phyloP scores from a whole-genome alignment of 2,329 filamentous ascomycete genomes.

The Myriosclerotinia duriaeana region DNA sequence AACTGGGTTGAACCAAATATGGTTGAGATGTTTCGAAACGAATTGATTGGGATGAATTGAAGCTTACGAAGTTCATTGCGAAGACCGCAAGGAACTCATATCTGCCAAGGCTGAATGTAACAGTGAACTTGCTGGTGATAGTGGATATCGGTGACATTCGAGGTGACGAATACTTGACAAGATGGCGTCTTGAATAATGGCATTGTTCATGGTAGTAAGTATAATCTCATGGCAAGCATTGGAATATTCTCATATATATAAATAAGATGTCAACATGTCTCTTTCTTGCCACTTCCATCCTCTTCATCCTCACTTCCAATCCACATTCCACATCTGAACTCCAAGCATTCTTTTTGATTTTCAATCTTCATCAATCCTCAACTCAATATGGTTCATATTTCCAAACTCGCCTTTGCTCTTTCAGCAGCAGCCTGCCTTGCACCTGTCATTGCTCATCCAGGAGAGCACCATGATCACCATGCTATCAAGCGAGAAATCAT shows the following conservation, averaged over 20 bases:
- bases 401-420: conserved; percentile 8
- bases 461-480: conserved; percentile 18
- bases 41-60: neutral
- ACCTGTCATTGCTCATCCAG: conserved; percentile 20
- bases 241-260: neutral
- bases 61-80: conserved; percentile 21
- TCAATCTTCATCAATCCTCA: neutral
- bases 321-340: neutral
- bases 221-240: neutral
- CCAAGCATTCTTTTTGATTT: neutral
- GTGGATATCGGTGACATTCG: neutral
- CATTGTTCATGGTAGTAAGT: neutral
- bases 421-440: neutral
- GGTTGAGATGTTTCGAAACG: conserved; percentile 2
- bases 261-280: conserved; percentile 4
- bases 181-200: neutral
- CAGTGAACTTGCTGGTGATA: neutral
- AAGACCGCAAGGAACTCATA: neutral
- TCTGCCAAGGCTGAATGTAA: neutral
- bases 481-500: conserved; percentile 23
- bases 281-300: neutral
- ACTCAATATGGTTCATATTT: conserved; percentile 17
- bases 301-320: neutral
- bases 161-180: neutral
- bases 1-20: neutral